Evolutionary conservation across 1,284 basidiomycete species (phyloP), one percentile per base, ranked within the genome.

Genomic region (Omphalotus olearius): DNA sequence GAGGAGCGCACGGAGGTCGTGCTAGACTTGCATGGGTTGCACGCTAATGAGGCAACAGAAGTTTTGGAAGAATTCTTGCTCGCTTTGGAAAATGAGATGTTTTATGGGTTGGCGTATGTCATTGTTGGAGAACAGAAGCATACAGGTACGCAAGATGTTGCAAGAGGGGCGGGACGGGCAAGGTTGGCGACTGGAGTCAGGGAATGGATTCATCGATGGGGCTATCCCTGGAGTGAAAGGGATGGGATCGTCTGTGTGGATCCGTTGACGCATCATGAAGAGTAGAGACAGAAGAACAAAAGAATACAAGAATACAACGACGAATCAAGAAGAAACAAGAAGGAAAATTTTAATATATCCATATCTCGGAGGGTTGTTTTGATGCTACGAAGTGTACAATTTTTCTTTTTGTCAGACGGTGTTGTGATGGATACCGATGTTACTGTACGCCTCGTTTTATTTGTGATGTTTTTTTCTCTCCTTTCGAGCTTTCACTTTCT

Each of bases 81-180:
- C 52, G 81, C 88, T 56, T 89, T 93, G 65, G 94, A 97, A 67
- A 75, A 78, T 25, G 93, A 96, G 64, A 82, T 85, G 62, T 94
- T 86, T 69, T 85, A 87, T 62, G 92, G 93, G 16, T 71, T 93
- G 50, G 95, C 81, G 16, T 99, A 90, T 65, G 70, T 93, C 20
- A 80, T 98, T 30, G 91, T 98, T 3, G 96, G 97, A 9, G 93
- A 97, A 67, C 93, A 95, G 66, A 95, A 93, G 68, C 96, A 98
- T 66, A 93, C 91, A 1, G 94, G 91, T 2, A 88, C 83, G 26
- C 91, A 94, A 63, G 91, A 94, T 63, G 72, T 80, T 13, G 79
- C 76, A 11, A 80, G 92, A 45, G 91, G 93, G 35, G 82, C 91
- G 1, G 90, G 89, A 28, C 86, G 91, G 55, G 78, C 82, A 14